These are phyloP conservation scores for Solanum ossicruentum DNA, from an alignment of 257 asterid genomes.

Conservation along the genomic window DNA sequence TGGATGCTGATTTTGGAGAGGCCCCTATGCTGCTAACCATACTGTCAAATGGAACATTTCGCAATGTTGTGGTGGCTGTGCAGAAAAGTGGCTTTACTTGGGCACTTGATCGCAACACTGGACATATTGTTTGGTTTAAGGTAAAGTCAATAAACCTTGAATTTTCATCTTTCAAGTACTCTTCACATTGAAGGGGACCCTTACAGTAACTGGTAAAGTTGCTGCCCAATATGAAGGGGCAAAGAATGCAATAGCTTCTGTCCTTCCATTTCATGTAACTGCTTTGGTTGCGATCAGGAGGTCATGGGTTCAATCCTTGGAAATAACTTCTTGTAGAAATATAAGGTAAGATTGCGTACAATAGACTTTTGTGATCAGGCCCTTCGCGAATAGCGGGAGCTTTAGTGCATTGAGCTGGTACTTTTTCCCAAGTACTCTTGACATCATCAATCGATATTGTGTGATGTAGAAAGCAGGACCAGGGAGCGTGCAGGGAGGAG, in stretches of 20 bases:
- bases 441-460: not conserved
- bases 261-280: no score
- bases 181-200: not conserved
- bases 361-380: no score
- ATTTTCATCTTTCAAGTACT: not conserved
- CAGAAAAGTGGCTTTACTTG: conserved; percentile 73
- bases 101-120: conserved; percentile 50
- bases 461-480: conserved; percentile 51
- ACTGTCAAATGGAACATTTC: conserved; percentile 6
- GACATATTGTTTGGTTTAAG: conserved; percentile 37
- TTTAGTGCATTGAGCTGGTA: no score
- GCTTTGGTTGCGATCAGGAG: no score
- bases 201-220: no score
- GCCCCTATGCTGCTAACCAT: conserved; percentile 59
- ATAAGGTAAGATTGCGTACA: no score
- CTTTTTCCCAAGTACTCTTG: no score
- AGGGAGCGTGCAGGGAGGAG: conserved; percentile 58
- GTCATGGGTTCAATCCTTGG: no score
- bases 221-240: no score
- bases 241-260: no score
- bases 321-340: no score
- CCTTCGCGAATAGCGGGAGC: no score
- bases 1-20: conserved; percentile 82
- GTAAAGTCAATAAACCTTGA: conserved; percentile 3
- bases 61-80: conserved; percentile 56